phyloP scores from a whole-genome alignment of 768 basidiomycete genomes.

The Coprinopsis marcescibilis region DNA sequence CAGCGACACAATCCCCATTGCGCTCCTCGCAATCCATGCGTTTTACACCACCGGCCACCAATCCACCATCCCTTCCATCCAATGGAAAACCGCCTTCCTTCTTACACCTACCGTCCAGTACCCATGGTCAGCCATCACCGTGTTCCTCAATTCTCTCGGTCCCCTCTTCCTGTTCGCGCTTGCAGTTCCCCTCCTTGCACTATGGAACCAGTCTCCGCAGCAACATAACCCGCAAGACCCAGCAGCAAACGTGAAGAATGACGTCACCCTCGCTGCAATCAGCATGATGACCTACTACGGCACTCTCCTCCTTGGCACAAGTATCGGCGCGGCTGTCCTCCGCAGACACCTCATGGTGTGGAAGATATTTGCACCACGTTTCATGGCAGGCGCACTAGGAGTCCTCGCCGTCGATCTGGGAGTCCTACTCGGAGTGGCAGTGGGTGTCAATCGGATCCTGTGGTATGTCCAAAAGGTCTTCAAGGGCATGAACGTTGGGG shows the following conservation, averaged over 20 bases:
- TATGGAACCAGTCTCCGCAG: constrained; percentile 77
- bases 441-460: constrained; percentile 48
- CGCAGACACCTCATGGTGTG: constrained; percentile 94
- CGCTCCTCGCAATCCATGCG: constrained; percentile 65
- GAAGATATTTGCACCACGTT: constrained; percentile 97
- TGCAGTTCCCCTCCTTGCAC: constrained; percentile 62
- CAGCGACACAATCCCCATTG: constrained; percentile 65
- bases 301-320: constrained; percentile 58
- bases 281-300: constrained; percentile 69
- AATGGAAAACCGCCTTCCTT: constrained; percentile 94
- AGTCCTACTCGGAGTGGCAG: constrained; percentile 53
- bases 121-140: constrained; percentile 68
- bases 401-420: constrained; percentile 69
- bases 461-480: constrained; percentile 13
- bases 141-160: constrained; percentile 74
- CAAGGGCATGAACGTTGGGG: background rate
- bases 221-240: constrained; percentile 1
- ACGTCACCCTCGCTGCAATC: constrained; percentile 48
- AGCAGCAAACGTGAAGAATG: constrained; percentile 11
- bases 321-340: constrained; percentile 67
- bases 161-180: constrained; percentile 61
- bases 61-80: constrained; percentile 79
- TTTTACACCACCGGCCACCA: constrained; percentile 95
- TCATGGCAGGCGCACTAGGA: constrained; percentile 70
- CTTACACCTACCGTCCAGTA: constrained; percentile 65